Evolutionary conservation across 768 basidiomycete genomes (phyloP), one percentile per base, ranked within the genome.

Genomic region (Leccinum truebloodii): DNA sequence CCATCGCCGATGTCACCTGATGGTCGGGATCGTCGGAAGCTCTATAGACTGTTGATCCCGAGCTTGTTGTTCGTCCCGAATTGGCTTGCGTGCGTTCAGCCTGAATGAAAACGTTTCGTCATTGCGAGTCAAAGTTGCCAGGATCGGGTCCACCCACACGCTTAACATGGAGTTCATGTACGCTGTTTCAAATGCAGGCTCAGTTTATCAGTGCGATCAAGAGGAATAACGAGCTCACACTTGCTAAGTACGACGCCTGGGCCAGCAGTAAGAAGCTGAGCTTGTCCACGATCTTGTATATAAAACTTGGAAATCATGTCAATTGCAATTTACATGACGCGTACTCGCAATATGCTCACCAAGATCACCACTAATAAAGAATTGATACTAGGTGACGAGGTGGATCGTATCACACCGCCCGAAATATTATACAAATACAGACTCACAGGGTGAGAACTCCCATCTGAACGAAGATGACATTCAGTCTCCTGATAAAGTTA

Each of bases 81-180:
- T 67, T 12, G 39, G 6, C 54, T 61, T 58, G 32, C 67, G 59
- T 1, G 65, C 60, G 37, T 68, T 68, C 46, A 68, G 18, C 37
- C 67, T 68, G 2, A 1, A 46, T 26, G 6, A 14, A 52, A 8
- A 3, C 1, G n/a, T 3, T 28, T 7, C 0, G 20, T 63, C n/a
- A 55, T 16, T 44, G 13, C 8, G 13, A 46, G 20, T 51, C 24
- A 6, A 24, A 18, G 2, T 14, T 6, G 3, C 10, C 20, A n/a
- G n/a, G 26, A 52, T 35, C 12, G 14, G 26, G 39, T 20, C 39
- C 13, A 30, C 70, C 61, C 52, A 71, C 70, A 71, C 67, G 10
- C 65, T 54, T 6, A 72, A 41, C 63, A 69, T 67, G 13, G 67
- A 73, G 34, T 71, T 73, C 26, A 52, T 13, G 16, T 67, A 71